Base-by-base conservation (phyloP, 202 grass and related monocot species). In the Panicum hallii region DNA sequence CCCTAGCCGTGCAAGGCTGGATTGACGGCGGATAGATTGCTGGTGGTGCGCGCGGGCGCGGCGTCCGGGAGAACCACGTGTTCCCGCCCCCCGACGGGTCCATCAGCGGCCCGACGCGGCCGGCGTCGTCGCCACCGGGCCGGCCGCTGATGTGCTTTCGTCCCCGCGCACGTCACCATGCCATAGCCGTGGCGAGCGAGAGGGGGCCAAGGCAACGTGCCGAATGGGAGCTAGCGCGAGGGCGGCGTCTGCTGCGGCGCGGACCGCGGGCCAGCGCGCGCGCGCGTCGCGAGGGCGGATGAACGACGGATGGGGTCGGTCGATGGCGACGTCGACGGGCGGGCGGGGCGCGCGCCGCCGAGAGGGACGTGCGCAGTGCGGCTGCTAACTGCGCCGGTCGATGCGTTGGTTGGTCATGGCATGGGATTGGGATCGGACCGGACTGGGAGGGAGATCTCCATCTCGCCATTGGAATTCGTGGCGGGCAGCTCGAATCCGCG, bases 1-100 rank as follows among this genome's bases (percentile, higher is more conserved):
- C 0, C 0, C 20, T 16, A 7, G 83, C 78, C 56, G 88, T 89
- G 82, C 70, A 75, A 56, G 82, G 16, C 46, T 30, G 79, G 20
- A 60, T 74, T 43, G 49, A 75, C 63, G 86, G 54, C 55, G 20
- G 26, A 26, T 26, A 26, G 28, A 62, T 62, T 28, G 77, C 69
- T 22, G 50, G 41, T 34, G 34, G 34, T 34, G 34, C 34, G 34
- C 34, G 34, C 34, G 34, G 34, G 55, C 68, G 9, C 41, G 85
- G 20, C n/a, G 43, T 3, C 53, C 3, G 36, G 34, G 69, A 41
- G 38, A 1, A 84, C 72, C 63, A 84, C 82, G 62, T 65, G 47
- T 64, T 65, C 13, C 4, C 42, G 6, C 19, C 1, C 0, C 2
- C n/a, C 41, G 42, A 10, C 22, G 71, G n/a, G 19, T 34, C 61